phyloP scores from a whole-genome alignment of 306 rosid genomes.

The Hippophae tibetana region DNA sequence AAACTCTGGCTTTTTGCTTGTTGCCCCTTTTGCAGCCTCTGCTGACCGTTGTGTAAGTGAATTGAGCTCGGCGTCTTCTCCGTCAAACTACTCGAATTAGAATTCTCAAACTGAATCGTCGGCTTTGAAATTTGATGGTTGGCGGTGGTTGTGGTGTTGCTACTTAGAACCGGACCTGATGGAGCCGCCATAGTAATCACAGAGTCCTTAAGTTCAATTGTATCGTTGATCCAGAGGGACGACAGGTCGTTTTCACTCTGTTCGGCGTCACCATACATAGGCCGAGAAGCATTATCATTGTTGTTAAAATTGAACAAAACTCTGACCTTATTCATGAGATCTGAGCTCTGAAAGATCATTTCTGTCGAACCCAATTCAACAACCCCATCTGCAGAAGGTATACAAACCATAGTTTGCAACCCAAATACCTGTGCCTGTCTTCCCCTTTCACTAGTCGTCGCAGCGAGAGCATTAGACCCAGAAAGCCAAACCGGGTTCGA shows the following conservation, averaged over 20 bases:
- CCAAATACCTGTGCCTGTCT: conserved; percentile 59
- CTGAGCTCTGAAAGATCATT: conserved; percentile 46
- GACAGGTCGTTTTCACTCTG: too few relatives aligned
- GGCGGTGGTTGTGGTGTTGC: conserved; percentile 33
- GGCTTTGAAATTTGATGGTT: conserved; percentile 26
- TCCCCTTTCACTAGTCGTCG: conserved; percentile 62
- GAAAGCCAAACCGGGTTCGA: conserved; percentile 58
- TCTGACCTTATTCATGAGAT: conserved; percentile 69
- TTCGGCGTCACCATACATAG: too few relatives aligned
- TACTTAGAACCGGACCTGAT: conserved; percentile 12
- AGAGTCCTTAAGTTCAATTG: conserved; percentile 45
- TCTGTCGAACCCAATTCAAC: conserved; percentile 82
- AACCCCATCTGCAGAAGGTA: conserved; percentile 68
- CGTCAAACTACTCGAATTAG: conserved; percentile 46
- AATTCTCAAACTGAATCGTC: conserved; percentile 43
- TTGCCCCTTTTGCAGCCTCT: neutral
- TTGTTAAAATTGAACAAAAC: conserved; percentile 65
- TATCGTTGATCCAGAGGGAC: too few relatives aligned
- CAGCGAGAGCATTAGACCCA: conserved; percentile 43
- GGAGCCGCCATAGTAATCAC: conserved; percentile 6
- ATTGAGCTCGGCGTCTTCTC: conserved; percentile 45
- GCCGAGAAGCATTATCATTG: conserved; percentile 56
- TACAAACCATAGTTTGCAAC: conserved; percentile 60
- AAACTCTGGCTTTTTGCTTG: conserved; percentile 45
- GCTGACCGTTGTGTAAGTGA: conserved; percentile 22